Evolutionary conservation across 176 grass and related monocot species (phyloP).

Genomic region (Carex parvula): DNA sequence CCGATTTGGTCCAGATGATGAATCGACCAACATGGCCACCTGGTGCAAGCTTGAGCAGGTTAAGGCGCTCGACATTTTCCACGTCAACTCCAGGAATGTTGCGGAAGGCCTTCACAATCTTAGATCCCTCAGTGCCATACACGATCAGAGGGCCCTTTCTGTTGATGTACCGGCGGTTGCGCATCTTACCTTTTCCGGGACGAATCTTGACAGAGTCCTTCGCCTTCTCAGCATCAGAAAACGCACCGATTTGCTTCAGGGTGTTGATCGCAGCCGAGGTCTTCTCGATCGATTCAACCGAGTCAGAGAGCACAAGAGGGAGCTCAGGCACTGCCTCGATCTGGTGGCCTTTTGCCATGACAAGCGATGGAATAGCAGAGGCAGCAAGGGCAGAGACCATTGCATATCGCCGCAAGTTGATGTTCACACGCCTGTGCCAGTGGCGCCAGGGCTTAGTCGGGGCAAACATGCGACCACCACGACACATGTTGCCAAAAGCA

Average conservation of each 20-base stretch:
- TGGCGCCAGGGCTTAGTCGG: conserved; percentile 84
- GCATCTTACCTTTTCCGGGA: conserved; percentile 70
- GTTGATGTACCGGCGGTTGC: conserved; percentile 75
- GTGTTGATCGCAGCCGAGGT: conserved; percentile 71
- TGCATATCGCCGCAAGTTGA: conserved; percentile 46
- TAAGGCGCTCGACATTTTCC: conserved; percentile 71
- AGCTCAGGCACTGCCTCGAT: conserved; percentile 66
- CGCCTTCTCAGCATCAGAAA: conserved; percentile 69
- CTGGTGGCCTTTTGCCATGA: conserved; percentile 64
- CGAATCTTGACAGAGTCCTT: conserved; percentile 67
- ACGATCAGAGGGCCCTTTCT: conserved; percentile 72
- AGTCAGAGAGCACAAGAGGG: conserved; percentile 71
- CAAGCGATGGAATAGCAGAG: conserved; percentile 58
- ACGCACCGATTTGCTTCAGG: conserved; percentile 72
- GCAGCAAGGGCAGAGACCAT: conserved; percentile 56
- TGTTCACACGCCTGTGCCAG: conserved; percentile 67
- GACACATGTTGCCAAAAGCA: conserved; percentile 92
- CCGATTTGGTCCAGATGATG: conserved; percentile 86
- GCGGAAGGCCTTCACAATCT: conserved; percentile 84
- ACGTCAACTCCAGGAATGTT: conserved; percentile 75
- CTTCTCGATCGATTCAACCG: conserved; percentile 61
- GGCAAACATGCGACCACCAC: conserved; percentile 77
- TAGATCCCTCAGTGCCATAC: conserved; percentile 71
- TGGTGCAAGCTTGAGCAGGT: conserved; percentile 69
- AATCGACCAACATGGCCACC: conserved; percentile 76